Conservation (phyloP, 495 filamentous ascomycete species). For the Cercophora scortea region DNA sequence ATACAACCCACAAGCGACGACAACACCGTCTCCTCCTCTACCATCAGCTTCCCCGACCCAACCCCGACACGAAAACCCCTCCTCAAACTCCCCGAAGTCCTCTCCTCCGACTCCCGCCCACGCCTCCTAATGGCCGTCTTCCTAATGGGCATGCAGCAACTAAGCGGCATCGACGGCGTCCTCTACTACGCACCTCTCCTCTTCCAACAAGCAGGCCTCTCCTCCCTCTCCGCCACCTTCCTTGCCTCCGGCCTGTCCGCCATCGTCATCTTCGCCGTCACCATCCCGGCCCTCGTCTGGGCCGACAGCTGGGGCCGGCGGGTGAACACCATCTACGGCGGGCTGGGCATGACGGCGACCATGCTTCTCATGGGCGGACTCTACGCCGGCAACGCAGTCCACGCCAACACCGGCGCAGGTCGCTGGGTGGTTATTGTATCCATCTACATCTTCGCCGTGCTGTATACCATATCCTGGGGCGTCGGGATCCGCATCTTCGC, state of each 20-base stretch:
- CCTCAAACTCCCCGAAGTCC: conserved; percentile 13
- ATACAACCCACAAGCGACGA: background rate
- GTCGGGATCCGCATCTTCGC: conserved; percentile 47
- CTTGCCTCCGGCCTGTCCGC: conserved; percentile 47
- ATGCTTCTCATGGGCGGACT: conserved; percentile 35
- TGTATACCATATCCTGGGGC: conserved; percentile 41
- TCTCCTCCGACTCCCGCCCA: conserved; percentile 10
- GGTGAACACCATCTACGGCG: conserved; percentile 48
- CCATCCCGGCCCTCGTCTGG: conserved; percentile 44
- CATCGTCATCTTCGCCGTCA: conserved; percentile 40
- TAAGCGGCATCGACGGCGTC: conserved; percentile 45
- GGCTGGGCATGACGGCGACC: conserved; percentile 26
- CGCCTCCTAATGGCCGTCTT: conserved; percentile 21
- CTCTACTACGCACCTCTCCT: conserved; percentile 46
- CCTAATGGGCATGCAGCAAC: conserved; percentile 40
- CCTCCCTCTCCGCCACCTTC: conserved; percentile 34
- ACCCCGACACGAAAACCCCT: background rate
- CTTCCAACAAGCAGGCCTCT: conserved; percentile 44
- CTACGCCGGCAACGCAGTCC: conserved; percentile 43
- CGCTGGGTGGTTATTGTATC: conserved; percentile 49
- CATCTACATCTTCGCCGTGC: conserved; percentile 37
- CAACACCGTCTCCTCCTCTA: background rate
- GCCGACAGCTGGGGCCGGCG: conserved; percentile 59
- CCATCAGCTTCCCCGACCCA: background rate
- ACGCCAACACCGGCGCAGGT: conserved; percentile 33